A percentile compares a stretch with the other conserved stretches of the same genome.
Evolutionary conservation across 75 land plant species (phyloP).

Genomic region (Pinus taeda): DNA sequence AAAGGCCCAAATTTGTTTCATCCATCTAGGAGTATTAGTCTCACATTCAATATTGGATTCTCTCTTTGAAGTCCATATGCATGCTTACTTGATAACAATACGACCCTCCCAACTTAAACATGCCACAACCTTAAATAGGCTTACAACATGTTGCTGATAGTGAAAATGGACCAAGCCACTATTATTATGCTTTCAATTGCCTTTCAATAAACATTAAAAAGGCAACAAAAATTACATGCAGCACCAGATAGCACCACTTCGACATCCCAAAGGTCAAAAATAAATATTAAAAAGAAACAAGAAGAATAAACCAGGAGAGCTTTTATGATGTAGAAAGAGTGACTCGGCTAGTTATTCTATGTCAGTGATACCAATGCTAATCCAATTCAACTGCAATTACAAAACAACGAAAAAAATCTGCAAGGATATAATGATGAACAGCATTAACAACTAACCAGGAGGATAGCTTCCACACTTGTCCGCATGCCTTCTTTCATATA

Average conservation of each 20-base stretch:
- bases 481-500: constrained; percentile 99
- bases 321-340: not conserved
- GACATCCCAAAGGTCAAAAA: not conserved
- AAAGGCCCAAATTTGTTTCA: not conserved
- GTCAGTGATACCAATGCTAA: too few species aligned
- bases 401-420: not conserved
- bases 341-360: not conserved
- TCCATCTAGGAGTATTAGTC: not conserved
- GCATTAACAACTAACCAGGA: constrained; percentile 59
- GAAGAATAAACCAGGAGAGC: not conserved
- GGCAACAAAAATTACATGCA: not conserved
- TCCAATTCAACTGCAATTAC: not conserved
- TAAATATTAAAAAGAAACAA: not conserved
- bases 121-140: not conserved
- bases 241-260: not conserved
- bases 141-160: not conserved
- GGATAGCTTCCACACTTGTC: constrained; percentile 92
- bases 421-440: not conserved
- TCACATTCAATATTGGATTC: not conserved
- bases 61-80: not conserved
- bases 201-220: not conserved
- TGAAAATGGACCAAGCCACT: not conserved
- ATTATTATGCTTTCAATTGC: not conserved
- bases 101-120: not conserved
- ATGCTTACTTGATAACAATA: not conserved